phyloP scores from a whole-genome alignment of 2,329 filamentous ascomycete species.

The Aspergillus aculeatinus region DNA sequence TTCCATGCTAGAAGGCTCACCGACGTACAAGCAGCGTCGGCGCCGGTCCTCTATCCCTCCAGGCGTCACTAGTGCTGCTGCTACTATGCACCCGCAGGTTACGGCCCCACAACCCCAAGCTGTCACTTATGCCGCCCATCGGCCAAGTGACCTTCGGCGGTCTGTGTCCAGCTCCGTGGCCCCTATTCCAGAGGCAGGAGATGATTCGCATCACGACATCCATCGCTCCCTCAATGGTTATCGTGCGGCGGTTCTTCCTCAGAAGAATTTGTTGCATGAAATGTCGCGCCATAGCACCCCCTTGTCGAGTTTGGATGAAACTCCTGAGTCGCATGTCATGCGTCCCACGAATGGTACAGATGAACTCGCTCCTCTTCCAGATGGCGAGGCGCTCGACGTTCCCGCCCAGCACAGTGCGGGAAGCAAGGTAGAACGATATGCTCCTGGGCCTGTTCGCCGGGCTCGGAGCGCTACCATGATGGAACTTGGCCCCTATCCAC shows the following conservation, averaged over 20 bases:
- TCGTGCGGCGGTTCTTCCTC: slow-evolving; percentile 68
- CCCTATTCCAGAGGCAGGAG: slow-evolving; percentile 73
- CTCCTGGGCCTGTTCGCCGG: slow-evolving; percentile 75
- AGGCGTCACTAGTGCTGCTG: slow-evolving; percentile 68
- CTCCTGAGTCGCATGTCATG: slow-evolving; percentile 70
- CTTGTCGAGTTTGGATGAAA: slow-evolving; percentile 78
- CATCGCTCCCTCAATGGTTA: slow-evolving; percentile 72
- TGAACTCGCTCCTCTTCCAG: slow-evolving; percentile 64
- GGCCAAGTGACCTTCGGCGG: slow-evolving; percentile 84
- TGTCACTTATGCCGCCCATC: slow-evolving; percentile 63
- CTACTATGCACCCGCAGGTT: slow-evolving; percentile 51
- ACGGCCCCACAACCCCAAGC: slow-evolving; percentile 36
- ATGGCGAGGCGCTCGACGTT: slow-evolving; percentile 60
- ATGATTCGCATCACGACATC: slow-evolving; percentile 76
- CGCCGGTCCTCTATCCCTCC: slow-evolving; percentile 90
- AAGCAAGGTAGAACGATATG: slow-evolving; percentile 54
- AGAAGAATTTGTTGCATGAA: slow-evolving; percentile 72
- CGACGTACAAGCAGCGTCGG: slow-evolving; percentile 96
- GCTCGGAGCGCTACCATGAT: slow-evolving; percentile 93
- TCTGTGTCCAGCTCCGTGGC: slow-evolving; percentile 87
- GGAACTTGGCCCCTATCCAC: slow-evolving; percentile 93
- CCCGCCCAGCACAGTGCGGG: slow-evolving; percentile 57
- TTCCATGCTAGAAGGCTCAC: slow-evolving; percentile 94
- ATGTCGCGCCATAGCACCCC: slow-evolving; percentile 91
- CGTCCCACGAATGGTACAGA: slow-evolving; percentile 63